phyloP scores from a whole-genome alignment of 1,284 basidiomycete species.

The Amylostereum areolatum region DNA sequence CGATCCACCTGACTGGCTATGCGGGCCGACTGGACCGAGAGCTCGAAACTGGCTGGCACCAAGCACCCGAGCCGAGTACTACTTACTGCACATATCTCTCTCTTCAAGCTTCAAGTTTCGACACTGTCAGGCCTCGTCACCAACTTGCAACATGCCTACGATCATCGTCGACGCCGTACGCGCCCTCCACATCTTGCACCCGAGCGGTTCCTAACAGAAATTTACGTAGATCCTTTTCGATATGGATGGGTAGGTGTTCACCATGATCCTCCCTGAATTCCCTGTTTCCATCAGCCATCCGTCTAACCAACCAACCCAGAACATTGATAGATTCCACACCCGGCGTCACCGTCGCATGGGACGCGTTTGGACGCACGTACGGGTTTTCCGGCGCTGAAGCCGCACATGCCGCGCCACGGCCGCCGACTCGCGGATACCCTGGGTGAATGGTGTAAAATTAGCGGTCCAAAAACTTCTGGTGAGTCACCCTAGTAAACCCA shows the following conservation, averaged over 20 bases:
- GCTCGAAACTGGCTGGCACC: no score
- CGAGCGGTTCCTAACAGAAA: conserved; percentile 1
- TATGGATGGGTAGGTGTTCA: conserved; percentile 54
- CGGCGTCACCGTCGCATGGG: conserved; percentile 61
- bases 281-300: conserved; percentile 4
- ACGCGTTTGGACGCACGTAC: conserved; percentile 51
- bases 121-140: neutral
- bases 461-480: conserved; percentile 57
- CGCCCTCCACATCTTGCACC: conserved; percentile 9
- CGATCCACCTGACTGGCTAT: no score
- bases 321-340: conserved; percentile 71
- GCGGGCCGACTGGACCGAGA: no score
- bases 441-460: conserved; percentile 58
- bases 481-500: conserved; percentile 3
- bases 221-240: conserved; percentile 53
- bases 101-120: neutral
- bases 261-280: conserved; percentile 7
- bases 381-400: conserved; percentile 43
- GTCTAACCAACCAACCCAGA: conserved; percentile 24
- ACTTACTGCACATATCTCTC: neutral
- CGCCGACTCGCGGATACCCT: conserved; percentile 68
- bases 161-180: conserved; percentile 47
- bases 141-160: conserved; percentile 20
- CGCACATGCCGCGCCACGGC: conserved; percentile 62
- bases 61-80: no score